phyloP scores from a whole-genome alignment of 2,329 filamentous ascomycete genomes.

The Ophiostoma pallidulum region DNA sequence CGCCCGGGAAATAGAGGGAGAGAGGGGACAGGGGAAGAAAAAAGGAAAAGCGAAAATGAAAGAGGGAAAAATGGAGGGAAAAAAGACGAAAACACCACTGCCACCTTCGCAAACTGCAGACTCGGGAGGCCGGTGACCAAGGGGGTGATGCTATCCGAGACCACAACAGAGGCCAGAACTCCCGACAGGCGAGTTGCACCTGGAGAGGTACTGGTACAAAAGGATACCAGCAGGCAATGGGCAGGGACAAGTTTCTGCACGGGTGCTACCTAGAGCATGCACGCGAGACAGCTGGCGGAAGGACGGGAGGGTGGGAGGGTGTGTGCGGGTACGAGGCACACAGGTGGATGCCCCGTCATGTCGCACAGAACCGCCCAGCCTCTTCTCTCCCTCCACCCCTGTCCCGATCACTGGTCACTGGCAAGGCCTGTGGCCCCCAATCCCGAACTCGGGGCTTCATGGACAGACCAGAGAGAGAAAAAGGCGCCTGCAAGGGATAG shows the following conservation, averaged over 20 bases:
- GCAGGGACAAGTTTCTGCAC: conserved; percentile 5
- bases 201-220: conserved; percentile 13
- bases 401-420: not conserved
- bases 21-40: not conserved
- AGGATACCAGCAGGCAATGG: conserved; percentile 13
- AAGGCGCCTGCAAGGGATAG: not conserved
- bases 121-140: no score
- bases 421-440: not conserved
- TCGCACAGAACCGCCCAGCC: conserved; percentile 7
- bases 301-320: not conserved
- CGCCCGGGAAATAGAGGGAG: not conserved
- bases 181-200: not conserved
- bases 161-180: not conserved
- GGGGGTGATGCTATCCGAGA: conserved; percentile 2
- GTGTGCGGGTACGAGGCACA: no score
- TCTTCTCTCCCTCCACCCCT: not conserved
- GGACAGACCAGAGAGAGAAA: no score
- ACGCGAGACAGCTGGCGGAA: conserved; percentile 13
- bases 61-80: not conserved
- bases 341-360: not conserved
- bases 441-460: not conserved
- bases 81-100: not conserved
- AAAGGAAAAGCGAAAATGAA: not conserved
- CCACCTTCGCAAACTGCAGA: not conserved
- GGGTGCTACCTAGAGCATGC: conserved; percentile 3